Conservation (phyloP, 257 asterid genomes). For the Osmanthus fragrans region DNA sequence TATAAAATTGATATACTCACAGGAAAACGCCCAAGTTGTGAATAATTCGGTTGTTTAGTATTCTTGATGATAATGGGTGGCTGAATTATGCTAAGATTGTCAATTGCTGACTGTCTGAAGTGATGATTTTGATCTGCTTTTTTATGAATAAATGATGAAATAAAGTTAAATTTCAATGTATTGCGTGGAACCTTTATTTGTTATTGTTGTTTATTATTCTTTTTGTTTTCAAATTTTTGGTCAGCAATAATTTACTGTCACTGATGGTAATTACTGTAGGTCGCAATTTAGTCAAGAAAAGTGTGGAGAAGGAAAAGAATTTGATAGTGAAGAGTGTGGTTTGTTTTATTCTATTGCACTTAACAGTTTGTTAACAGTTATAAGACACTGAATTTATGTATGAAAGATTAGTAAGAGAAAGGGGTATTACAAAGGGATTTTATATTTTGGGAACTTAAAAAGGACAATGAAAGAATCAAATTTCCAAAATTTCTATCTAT, state of each 20-base stretch:
- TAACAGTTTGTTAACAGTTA: not conserved
- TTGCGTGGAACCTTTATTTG: not conserved
- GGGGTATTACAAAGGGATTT: not conserved
- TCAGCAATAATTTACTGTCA: not conserved
- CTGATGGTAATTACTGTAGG: not conserved
- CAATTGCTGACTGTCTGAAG: conserved; percentile 12
- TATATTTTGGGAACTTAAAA: not conserved
- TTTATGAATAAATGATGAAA: not conserved
- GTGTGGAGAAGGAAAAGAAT: conserved; percentile 5
- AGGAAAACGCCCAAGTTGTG: conserved; percentile 6
- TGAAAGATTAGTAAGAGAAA: not conserved
- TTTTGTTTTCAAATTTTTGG: not conserved
- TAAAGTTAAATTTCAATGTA: conserved; percentile 4
- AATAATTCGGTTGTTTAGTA: not conserved
- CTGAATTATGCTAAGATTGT: conserved; percentile 16
- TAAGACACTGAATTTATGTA: not conserved
- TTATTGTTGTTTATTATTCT: not conserved
- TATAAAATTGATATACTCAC: conserved; percentile 11
- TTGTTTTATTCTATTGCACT: not conserved
- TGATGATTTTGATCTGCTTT: conserved; percentile 10
- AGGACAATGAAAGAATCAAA: not conserved
- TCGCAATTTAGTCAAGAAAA: not conserved
- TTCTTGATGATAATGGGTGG: conserved; percentile 18
- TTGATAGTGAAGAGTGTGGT: not conserved
- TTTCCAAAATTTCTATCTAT: not conserved